Evolutionary conservation across 2,329 filamentous ascomycete genomes (phyloP), one percentile per base, ranked within the genome.

Genomic region (Epichloe uncinata): DNA sequence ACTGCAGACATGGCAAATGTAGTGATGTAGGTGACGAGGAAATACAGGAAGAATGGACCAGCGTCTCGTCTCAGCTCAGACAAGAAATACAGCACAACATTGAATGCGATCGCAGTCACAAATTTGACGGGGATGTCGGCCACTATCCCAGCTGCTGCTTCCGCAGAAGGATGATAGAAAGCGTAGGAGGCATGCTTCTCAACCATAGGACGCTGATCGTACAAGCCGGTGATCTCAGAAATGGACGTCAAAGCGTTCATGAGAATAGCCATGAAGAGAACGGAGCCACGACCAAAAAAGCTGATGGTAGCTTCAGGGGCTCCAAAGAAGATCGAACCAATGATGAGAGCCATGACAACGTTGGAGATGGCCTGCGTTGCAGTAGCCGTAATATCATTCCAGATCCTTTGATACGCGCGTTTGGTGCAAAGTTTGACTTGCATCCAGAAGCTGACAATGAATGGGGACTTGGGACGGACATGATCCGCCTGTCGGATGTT

Each of bases 1-100:
- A 88, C 71, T 65, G 83, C 85, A 37, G 77, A 83, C 82, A 90
- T 89, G 55, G 81, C 75, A 56, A 91, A 72, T 0, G 80, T 87
- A 1, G 77, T 73, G 15, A 80, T 66, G 61, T 85, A 86, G 0
- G 78, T 81, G 56, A 89, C 74, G 16, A 93, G 68, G 54, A 85
- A 75, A 69, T 83, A 93, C 54, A 87, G 73, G 67, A 93, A 93
- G 70, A 90, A 93, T 1, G 78, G 69, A 1, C 74, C 78, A 0
- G 85, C n/a, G n/a, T n/a, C n/a, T 30, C 83, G 73, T 1, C 71
- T 63, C 2, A 80, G 64, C 1, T 69, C 70, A 1, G 73, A 61
- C 57, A 82, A 60, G 56, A 81, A 82, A 61, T 82, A 82, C 3
- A 81, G 60, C 13, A 77, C 68, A 3, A 79, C 51, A 55, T 81